Evolutionary conservation across 2,329 filamentous ascomycete genomes (phyloP).

Genomic region (Geoglossum cookeanum): DNA sequence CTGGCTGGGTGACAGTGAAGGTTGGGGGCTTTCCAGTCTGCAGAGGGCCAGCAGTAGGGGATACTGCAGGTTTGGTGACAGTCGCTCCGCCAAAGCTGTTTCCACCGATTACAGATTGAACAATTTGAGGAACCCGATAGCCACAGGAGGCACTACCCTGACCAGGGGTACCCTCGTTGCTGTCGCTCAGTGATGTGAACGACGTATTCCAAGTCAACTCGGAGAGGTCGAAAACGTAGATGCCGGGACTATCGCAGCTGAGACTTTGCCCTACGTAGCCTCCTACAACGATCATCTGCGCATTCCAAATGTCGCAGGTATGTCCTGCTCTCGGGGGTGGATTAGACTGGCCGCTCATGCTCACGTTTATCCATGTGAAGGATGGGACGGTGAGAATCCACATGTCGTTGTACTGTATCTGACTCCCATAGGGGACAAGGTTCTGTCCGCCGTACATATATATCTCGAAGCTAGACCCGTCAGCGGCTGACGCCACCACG

Average conservation of each 20-base stretch:
- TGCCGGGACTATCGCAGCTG: slow-evolving; percentile 45
- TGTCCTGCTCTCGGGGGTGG: slow-evolving; percentile 50
- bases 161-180: slow-evolving; percentile 23
- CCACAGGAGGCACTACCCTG: slow-evolving; percentile 22
- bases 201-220: slow-evolving; percentile 47
- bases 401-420: slow-evolving; percentile 48
- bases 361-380: slow-evolving; percentile 59
- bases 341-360: slow-evolving; percentile 26
- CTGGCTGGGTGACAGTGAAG: slow-evolving; percentile 42
- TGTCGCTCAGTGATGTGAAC: slow-evolving; percentile 45
- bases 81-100: slow-evolving; percentile 48
- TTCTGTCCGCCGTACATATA: slow-evolving; percentile 67
- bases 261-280: slow-evolving; percentile 44
- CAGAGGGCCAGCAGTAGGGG: slow-evolving; percentile 48
- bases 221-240: slow-evolving; percentile 62
- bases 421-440: slow-evolving; percentile 38
- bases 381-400: slow-evolving; percentile 66
- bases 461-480: slow-evolving; percentile 57
- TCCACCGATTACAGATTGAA: slow-evolving; percentile 50
- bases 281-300: slow-evolving; percentile 63
- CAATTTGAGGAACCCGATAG: slow-evolving; percentile 48
- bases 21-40: slow-evolving; percentile 50
- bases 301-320: slow-evolving; percentile 58
- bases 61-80: slow-evolving; percentile 39
- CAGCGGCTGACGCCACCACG: slow-evolving; percentile 51